Base-by-base conservation (phyloP, 257 asterid species). In the Jaltomata sinuosa region DNA sequence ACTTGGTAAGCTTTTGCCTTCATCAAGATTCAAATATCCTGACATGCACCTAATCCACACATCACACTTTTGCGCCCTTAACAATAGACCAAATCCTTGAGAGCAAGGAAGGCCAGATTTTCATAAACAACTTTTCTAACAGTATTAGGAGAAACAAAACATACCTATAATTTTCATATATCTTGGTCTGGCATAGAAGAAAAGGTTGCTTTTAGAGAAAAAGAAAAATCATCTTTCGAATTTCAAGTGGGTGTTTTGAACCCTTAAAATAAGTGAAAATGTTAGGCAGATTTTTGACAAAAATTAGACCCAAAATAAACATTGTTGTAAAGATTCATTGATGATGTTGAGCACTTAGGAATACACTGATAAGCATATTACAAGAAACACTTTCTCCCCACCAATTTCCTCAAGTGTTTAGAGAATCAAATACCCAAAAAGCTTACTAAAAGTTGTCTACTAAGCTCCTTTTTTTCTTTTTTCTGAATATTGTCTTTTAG, bases 211-310 rank as follows among this genome's bases (percentile, higher is more conserved):
- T 80, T 80, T 38, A 12, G 54, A 59, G 50, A 18, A 81, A 40
- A 59, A 64, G 57, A 81, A 64, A n/a, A 38, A 22, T 4, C 54
- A 42, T 59, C 77, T 25, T 83, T 80, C 47, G 34, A 62, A 57
- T 68, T 67, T 85, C 83, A 79, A 68, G 85, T 88, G 87, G 88
- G 85, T 69, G 31, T 82, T 57, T 27, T 45, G 55, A 49, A 54
- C 64, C 87, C 85, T 76, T 88, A 88, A 88, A 88, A 87, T 25
- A 85, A 76, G 90, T 83, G 77, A 81, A 82, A 42, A 29, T 87
- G 92, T 90, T 87, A 83, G 89, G 85, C 80, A 85, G 86, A 87
- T 85, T 67, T 85, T 84, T 85, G 89, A 86, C 92, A 90, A 84
- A 77, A 80, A 82, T 64, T 87, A 83, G 83, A 81, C 55, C 55